These are phyloP conservation scores for Naganishia onofrii DNA, from an alignment of 768 basidiomycete species.

Conservation along the genomic window DNA sequence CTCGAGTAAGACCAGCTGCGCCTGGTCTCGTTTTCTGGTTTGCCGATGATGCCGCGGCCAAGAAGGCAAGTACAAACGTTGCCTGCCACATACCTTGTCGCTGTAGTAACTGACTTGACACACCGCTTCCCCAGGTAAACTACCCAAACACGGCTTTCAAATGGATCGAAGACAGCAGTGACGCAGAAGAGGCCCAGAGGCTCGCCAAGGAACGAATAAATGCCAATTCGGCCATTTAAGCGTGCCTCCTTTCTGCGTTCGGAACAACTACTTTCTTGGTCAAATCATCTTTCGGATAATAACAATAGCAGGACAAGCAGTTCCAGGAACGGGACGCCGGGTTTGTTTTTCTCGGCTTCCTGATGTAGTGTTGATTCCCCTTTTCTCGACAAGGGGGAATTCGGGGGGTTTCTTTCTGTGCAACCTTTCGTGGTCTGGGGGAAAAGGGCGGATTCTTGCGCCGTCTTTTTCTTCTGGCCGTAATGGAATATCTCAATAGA, in stretches of 20 bases:
- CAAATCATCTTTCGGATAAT: background rate
- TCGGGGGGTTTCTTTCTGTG: background rate
- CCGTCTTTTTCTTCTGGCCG: background rate
- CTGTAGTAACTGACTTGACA: background rate
- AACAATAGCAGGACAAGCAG: background rate
- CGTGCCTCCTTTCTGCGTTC: background rate
- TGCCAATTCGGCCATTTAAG: conserved; percentile 29
- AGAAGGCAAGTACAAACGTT: conserved; percentile 38
- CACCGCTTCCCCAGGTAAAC: conserved; percentile 13
- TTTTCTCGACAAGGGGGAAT: background rate
- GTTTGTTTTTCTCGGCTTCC: background rate
- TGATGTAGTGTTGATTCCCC: background rate
- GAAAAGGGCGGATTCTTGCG: background rate
- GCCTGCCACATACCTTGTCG: too few species aligned
- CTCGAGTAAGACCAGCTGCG: conserved; percentile 69
- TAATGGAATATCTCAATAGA: background rate
- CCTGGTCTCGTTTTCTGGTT: conserved; percentile 95
- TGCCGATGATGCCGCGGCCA: conserved; percentile 77
- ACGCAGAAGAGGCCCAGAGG: conserved; percentile 28
- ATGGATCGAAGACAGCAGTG: conserved; percentile 30
- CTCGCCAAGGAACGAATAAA: conserved; percentile 24
- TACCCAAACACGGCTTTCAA: conserved; percentile 37
- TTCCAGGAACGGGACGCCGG: background rate
- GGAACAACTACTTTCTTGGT: background rate
- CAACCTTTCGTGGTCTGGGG: background rate